A percentile compares a stretch with the other conserved stretches of the same genome.
Evolutionary conservation across 495 filamentous ascomycete species (phyloP).

Genomic region (Chaetomium cochliodes): DNA sequence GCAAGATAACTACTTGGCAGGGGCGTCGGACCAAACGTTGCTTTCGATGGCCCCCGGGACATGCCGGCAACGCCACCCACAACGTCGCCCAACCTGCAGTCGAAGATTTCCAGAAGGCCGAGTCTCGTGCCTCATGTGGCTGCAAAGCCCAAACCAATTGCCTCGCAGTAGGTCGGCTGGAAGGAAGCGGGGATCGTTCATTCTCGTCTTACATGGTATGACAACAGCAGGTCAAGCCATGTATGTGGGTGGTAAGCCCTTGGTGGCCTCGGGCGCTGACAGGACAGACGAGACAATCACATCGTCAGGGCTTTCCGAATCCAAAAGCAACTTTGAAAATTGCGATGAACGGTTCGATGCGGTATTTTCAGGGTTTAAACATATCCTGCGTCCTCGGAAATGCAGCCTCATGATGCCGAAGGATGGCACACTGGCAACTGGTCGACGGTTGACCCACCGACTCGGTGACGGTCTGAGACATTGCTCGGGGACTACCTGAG

Average conservation of each 20-base stretch:
- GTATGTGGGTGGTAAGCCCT: not conserved
- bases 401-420: not conserved
- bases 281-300: not conserved
- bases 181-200: not conserved
- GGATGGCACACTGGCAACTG: not conserved
- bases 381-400: not conserved
- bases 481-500: not conserved
- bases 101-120: not conserved
- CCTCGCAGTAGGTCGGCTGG: not conserved
- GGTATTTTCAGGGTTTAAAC: not conserved
- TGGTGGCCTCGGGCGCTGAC: not conserved
- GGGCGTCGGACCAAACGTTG: too few species aligned
- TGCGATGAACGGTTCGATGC: not conserved
- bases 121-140: slow-evolving; percentile 10
- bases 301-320: too few species aligned
- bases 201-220: not conserved
- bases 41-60: too few species aligned
- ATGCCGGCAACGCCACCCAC: not conserved
- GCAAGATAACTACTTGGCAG: too few species aligned
- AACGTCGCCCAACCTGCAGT: not conserved
- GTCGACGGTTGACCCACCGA: not conserved
- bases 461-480: not conserved
- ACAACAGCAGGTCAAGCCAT: not conserved
- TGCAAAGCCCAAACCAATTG: slow-evolving; percentile 31
- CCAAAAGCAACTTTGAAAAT: too few species aligned